Base-by-base conservation (phyloP, 768 basidiomycete genomes). In the Pluteus cervinus region DNA sequence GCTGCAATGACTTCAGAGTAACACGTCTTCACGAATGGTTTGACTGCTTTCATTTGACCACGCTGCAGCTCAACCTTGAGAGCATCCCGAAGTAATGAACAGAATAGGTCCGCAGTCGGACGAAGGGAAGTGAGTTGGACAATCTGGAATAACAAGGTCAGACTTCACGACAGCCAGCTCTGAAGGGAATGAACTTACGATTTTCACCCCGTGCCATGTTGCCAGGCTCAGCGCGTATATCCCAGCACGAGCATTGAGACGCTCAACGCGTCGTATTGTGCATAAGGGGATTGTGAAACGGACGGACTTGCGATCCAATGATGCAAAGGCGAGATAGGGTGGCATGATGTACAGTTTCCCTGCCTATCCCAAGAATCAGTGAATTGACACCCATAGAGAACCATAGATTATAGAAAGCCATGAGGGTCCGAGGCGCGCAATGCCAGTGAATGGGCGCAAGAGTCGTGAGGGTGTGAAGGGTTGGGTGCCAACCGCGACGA, bases 151-250 rank as follows among this genome's bases (percentile, higher is more conserved):
- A 40, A 12, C 44, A 22, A 41, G 23, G 41, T 44, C 14, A 17
- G 24, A 24, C 21, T 25, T 16, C 2, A 32, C 21, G 8, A 12
- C 24, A 24, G 22, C 24, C 5, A 10, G 16, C 8, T 24, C 36
- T 14, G n/a, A 38, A 24, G 18, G 32, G 12, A 38, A 14, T 46
- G 28, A 25, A 68, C 80, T 48, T 50, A 94, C 93, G 48, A 97
- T 86, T 66, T 94, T 86, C 67, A 87, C 76, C 24, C 88, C 83
- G 56, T 98, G 91, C 88, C 92, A 97, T 36, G 87, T 78, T n/a
- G 81, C 75, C 14, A 98, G 65, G 50, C 90, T 92, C 21, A 99
- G 73, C n/a, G 94, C 93, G 56, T 97, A 97, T 24, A 96, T 84
- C 4, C 96, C 96, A 20, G 91, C 86, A 10, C 91, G 78, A 8